These are phyloP conservation scores for Trichosporon asahii DNA, from an alignment of 1,284 basidiomycete species.

Conservation along the genomic window DNA sequence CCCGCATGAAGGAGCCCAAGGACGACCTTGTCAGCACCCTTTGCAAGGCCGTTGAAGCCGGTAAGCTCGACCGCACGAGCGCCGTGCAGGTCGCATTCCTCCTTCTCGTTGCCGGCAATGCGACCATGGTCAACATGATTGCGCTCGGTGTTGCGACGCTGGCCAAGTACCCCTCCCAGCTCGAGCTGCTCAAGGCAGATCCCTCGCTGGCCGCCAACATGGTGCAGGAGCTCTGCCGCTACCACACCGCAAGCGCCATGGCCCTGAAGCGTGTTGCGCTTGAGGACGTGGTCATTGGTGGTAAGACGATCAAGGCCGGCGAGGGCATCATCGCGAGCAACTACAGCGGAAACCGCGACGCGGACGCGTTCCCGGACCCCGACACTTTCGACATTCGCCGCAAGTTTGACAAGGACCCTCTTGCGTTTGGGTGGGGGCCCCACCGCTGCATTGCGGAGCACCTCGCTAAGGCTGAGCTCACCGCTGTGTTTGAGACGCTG, in stretches of 20 bases:
- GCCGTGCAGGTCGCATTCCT: constrained; percentile 21
- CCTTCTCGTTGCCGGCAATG: constrained; percentile 20
- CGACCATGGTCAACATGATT: constrained; percentile 23
- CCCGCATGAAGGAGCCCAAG: constrained; percentile 11
- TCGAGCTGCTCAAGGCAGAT: constrained; percentile 13
- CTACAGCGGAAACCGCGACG: constrained; percentile 21
- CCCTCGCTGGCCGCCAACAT: constrained; percentile 15
- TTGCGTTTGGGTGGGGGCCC: constrained; percentile 15
- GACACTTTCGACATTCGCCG: constrained; percentile 19
- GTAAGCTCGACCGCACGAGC: constrained; percentile 12
- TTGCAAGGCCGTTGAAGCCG: constrained; percentile 5
- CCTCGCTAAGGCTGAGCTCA: constrained; percentile 19
- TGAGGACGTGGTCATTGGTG: constrained; percentile 13
- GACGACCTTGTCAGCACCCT: constrained; percentile 15
- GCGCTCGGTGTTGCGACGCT: constrained; percentile 19
- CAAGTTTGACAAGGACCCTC: constrained; percentile 13
- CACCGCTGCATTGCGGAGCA: constrained; percentile 20
- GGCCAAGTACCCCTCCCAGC: constrained; percentile 14
- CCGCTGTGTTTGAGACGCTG: constrained; percentile 16
- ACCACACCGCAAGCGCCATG: constrained; percentile 20
- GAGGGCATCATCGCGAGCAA: constrained; percentile 22
- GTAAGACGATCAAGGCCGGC: constrained; percentile 14
- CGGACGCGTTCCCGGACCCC: constrained; percentile 13
- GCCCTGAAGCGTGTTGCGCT: constrained; percentile 20
- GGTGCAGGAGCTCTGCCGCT: constrained; percentile 20